Evolutionary conservation across 2,329 filamentous ascomycete species (phyloP).

Genomic region (Thermoascus crustaceus): DNA sequence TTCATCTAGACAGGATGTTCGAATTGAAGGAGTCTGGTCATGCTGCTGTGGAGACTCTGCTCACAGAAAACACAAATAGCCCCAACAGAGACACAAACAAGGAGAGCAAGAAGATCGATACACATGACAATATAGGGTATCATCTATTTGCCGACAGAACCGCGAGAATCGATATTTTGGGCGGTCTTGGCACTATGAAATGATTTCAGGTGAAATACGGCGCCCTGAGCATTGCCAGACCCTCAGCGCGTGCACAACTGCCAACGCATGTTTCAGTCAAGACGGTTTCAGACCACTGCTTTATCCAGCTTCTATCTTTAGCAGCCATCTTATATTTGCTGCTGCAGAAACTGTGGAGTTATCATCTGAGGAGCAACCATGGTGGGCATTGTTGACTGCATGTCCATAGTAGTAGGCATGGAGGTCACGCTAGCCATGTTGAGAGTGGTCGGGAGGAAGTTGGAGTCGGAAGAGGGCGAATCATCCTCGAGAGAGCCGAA

Average conservation of each 20-base stretch:
- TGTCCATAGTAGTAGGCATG: constrained; percentile 28
- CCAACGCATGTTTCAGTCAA: not conserved
- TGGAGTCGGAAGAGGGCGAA: constrained; percentile 48
- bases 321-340: constrained; percentile 28
- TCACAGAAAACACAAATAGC: not conserved
- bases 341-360: constrained; percentile 34
- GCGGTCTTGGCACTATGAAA: too few species aligned
- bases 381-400: constrained; percentile 30
- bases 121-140: constrained; percentile 1
- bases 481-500: constrained; percentile 72
- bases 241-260: not conserved
- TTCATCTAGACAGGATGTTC: too few species aligned
- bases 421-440: constrained; percentile 28
- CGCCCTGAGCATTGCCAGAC: not conserved
- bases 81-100: not conserved
- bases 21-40: too few species aligned
- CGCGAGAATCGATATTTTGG: too few species aligned
- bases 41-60: too few species aligned
- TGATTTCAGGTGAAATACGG: too few species aligned
- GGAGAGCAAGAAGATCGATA: not conserved
- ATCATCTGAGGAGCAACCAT: constrained; percentile 37
- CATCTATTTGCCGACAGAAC: constrained; percentile 1
- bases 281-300: not conserved
- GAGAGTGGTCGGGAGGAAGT: constrained; percentile 23
- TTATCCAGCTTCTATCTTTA: not conserved